Percentiles rank a stretch among this genome's conserved stretches.
Conservation (phyloP, 2,329 filamentous ascomycete species). For the Helicocarpus griseus region DNA sequence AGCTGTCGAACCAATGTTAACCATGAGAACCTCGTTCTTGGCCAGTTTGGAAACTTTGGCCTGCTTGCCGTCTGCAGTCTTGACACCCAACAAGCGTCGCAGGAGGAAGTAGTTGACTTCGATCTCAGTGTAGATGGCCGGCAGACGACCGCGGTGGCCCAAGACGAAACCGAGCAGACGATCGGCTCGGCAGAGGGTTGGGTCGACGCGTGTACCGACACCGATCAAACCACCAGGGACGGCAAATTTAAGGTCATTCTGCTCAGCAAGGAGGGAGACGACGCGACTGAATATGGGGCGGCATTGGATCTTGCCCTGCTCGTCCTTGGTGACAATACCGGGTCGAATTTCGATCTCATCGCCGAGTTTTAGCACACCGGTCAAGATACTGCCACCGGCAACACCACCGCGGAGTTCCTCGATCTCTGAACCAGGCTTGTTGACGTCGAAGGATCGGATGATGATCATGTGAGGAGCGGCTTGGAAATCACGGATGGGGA, state of each 20-base stretch:
- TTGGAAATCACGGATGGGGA: slow-evolving; percentile 82
- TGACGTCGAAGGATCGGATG: slow-evolving; percentile 98
- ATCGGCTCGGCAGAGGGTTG: slow-evolving; percentile 96
- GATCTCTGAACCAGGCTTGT: slow-evolving; percentile 98
- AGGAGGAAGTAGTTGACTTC: slow-evolving; percentile 99
- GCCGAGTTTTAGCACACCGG: slow-evolving; percentile 90
- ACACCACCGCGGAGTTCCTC: slow-evolving; percentile 98
- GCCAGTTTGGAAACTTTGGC: slow-evolving; percentile 96
- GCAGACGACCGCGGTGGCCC: slow-evolving; percentile 83
- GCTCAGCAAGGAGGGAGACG: slow-evolving; percentile 90
- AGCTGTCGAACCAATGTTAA: slow-evolving; percentile 96
- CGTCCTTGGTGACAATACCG: slow-evolving; percentile 95
- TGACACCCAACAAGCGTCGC: slow-evolving; percentile 86
- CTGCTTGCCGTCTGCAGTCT: slow-evolving; percentile 96
- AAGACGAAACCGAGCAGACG: slow-evolving; percentile 97
- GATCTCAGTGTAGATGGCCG: slow-evolving; percentile 95
- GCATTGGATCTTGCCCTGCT: slow-evolving; percentile 88
- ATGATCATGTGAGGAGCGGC: slow-evolving; percentile 96
- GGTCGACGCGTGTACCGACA: slow-evolving; percentile 95
- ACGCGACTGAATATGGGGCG: slow-evolving; percentile 94
- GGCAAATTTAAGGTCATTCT: slow-evolving; percentile 97
- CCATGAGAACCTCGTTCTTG: slow-evolving; percentile 99
- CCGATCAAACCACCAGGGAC: slow-evolving; percentile 96
- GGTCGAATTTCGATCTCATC: slow-evolving; percentile 98
- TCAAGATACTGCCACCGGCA: slow-evolving; percentile 91